phyloP scores from a whole-genome alignment of 2,329 filamentous ascomycete genomes.

The Zasmidium citrigriseum region DNA sequence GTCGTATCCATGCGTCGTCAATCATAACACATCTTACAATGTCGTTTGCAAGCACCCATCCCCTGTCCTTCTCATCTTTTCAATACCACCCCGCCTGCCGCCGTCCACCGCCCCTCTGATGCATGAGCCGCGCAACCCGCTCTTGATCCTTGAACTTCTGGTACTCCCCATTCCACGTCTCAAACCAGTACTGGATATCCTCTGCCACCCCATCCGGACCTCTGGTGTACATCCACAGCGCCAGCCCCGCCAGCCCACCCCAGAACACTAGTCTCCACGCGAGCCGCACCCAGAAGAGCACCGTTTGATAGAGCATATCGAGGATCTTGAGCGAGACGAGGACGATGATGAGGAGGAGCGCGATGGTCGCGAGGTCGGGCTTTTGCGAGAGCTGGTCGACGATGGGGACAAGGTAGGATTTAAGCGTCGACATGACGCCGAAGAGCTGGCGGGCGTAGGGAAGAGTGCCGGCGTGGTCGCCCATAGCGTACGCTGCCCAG shows the following conservation, averaged over 20 bases:
- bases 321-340: conserved; percentile 66
- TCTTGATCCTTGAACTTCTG: conserved; percentile 39
- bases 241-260: conserved; percentile 57
- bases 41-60: background rate
- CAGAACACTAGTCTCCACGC: conserved; percentile 65
- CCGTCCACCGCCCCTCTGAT: conserved; percentile 21
- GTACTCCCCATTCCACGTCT: conserved; percentile 42
- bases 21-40: background rate
- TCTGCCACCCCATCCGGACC: conserved; percentile 65
- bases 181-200: conserved; percentile 52
- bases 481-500: conserved; percentile 33
- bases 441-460: conserved; percentile 23
- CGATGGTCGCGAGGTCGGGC: conserved; percentile 54
- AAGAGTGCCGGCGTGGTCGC: conserved; percentile 16
- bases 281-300: conserved; percentile 77
- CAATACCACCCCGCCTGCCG: conserved; percentile 36
- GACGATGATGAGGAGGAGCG: conserved; percentile 60
- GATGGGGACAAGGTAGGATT: conserved; percentile 31
- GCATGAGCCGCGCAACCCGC: conserved; percentile 24
- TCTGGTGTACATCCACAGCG: conserved; percentile 60
- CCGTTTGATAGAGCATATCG: conserved; percentile 68
- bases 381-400: conserved; percentile 32
- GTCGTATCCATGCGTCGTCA: background rate
- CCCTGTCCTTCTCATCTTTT: background rate
- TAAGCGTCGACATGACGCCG: conserved; percentile 21